Base-by-base conservation (phyloP, 164 flowering plant genomes). In the Cinnamomum chago region DNA sequence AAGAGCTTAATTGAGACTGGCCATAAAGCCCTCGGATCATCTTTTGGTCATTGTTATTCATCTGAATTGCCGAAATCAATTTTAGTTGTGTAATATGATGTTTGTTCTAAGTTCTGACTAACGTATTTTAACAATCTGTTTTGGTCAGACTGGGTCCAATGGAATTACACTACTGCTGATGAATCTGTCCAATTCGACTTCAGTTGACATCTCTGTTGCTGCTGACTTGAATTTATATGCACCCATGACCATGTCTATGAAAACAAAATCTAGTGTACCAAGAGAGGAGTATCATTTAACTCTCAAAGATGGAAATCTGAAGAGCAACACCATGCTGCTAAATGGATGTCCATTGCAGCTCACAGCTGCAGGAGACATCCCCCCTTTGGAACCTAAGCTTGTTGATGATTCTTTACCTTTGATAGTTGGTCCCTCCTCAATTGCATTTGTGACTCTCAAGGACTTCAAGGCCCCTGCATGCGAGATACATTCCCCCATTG, bases 151-250 rank as follows among this genome's bases (percentile, higher is more conserved):
- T 67, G 91, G 47, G 47, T 40, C 47, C 47, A 40, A 40, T 9
- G 47, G 91, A 18, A 75, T 85, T 71, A 78, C 85, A n/a, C 50
- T 86, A 47, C 80, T 88, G 1, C 47, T 88, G 72, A 84, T 88
- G 78, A 88, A 88, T 55, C 55, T 73, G 30, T 85, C 92, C 88
- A 90, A 90, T 74, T 76, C 85, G 67, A 91, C 91, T 0, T 23
- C 75, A 1, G 88, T 84, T 77, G 69, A 62, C 1, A 24, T 84
- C 50, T 66, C 72, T 7, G 78, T 83, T 20, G 76, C 70, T 22
- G 81, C 80, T 60, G 74, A 73, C 12, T 55, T 76, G 76, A 80
- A 77, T 82, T 2, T 73, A 6, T 55, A 69, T 62, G 14, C 81
- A 7, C 24, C 20, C 0, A 40, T 40, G 47, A 9, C 47, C 58